Percentiles rank a stretch among this genome's conserved stretches.
Conservation (phyloP, 2,329 filamentous ascomycete species). For the Paecilomyces niveus region DNA sequence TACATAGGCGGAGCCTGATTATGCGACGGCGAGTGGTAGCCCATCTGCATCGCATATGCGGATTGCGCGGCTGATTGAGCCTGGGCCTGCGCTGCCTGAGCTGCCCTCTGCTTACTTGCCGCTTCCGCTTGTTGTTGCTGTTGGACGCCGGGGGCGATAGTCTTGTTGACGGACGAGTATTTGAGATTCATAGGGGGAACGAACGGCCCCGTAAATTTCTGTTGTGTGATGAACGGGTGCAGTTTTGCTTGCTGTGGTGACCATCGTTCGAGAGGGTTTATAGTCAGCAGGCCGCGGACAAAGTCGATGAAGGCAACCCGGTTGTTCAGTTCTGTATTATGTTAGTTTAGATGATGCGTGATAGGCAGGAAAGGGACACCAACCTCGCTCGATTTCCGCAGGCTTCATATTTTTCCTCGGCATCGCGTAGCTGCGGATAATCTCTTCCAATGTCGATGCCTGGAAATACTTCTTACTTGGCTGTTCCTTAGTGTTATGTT, state of each 20-base stretch:
- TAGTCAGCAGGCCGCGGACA: constrained; percentile 82
- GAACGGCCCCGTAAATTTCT: constrained; percentile 93
- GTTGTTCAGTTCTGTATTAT: constrained; percentile 84
- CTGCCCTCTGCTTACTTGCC: constrained; percentile 80
- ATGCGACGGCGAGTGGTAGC: constrained; percentile 44
- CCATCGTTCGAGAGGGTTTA: constrained; percentile 95
- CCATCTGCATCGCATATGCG: constrained; percentile 60
- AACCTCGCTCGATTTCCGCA: constrained; percentile 91
- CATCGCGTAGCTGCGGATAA: constrained; percentile 97
- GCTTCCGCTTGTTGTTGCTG: constrained; percentile 95
- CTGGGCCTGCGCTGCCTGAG: constrained; percentile 47
- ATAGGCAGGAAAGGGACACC: constrained; percentile 16
- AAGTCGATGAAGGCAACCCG: constrained; percentile 97
- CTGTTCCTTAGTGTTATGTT: constrained; percentile 94
- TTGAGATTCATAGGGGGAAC: constrained; percentile 97
- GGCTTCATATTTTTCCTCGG: constrained; percentile 99
- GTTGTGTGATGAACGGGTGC: constrained; percentile 96
- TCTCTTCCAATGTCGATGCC: constrained; percentile 86
- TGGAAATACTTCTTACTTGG: constrained; percentile 99
- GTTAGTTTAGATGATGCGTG: neutral
- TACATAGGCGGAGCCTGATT: constrained; percentile 60
- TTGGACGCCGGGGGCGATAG: constrained; percentile 85
- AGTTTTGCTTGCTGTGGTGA: constrained; percentile 95
- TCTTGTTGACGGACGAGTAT: constrained; percentile 73
- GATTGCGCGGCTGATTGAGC: constrained; percentile 61